phyloP scores from a whole-genome alignment of 2,329 filamentous ascomycete species.

The Ascomycota sp. region DNA sequence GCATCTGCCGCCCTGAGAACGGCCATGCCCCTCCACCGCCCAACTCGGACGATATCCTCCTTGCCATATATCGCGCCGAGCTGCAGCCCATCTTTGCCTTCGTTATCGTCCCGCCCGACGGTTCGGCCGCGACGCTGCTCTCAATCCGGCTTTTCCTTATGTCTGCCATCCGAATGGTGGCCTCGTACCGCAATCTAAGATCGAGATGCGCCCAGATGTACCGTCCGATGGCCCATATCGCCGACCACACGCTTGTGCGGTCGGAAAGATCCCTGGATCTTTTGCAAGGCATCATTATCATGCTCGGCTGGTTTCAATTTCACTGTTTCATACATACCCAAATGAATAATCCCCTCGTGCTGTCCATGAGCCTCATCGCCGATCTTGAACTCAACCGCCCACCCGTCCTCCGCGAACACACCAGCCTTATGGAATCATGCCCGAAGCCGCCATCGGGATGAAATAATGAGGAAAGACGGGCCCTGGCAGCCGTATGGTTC shows the following conservation, averaged over 20 bases:
- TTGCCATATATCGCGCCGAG: constrained; percentile 21
- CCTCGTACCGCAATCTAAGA: constrained; percentile 21
- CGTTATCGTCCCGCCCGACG: constrained; percentile 17
- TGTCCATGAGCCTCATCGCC: constrained; percentile 23
- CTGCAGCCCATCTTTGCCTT: constrained; percentile 24
- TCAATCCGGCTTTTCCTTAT: constrained; percentile 24
- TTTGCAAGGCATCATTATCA: constrained; percentile 24
- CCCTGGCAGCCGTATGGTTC: constrained; percentile 30
- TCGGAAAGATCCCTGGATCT: constrained; percentile 27
- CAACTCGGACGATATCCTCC: constrained; percentile 22
- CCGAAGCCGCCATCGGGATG: constrained; percentile 16
- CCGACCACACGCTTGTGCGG: constrained; percentile 25
- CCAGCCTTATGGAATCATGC: constrained; percentile 18
- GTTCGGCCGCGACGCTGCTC: constrained; percentile 15
- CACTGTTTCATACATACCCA: constrained; percentile 31
- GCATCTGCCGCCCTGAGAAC: constrained; percentile 22
- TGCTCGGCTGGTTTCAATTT: constrained; percentile 29
- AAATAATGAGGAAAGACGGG: constrained; percentile 28
- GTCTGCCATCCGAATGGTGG: constrained; percentile 25
- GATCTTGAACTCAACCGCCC: constrained; percentile 23
- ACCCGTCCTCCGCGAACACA: constrained; percentile 19
- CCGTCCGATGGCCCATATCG: constrained; percentile 20
- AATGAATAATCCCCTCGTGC: constrained; percentile 24
- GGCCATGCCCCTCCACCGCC: constrained; percentile 17
- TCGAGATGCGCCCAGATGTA: constrained; percentile 29